These are phyloP conservation scores for Iberis pinnata DNA, from an alignment of 345 rosid genomes.

Conservation along the genomic window DNA sequence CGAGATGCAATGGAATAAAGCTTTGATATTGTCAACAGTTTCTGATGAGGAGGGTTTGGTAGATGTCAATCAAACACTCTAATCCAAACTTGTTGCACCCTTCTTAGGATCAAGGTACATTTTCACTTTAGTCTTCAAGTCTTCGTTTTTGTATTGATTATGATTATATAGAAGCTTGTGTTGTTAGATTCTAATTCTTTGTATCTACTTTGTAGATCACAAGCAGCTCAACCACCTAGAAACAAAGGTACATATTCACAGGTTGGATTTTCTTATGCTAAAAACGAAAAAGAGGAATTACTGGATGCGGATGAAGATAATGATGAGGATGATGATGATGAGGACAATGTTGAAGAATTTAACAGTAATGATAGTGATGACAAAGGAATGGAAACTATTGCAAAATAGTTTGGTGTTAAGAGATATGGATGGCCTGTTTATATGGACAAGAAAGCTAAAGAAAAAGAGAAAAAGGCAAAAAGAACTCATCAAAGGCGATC, in stretches of 20 bases:
- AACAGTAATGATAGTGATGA: constrained; percentile 89
- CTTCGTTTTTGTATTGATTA: not conserved
- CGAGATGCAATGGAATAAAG: constrained; percentile 25
- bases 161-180: not conserved
- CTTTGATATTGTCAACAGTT: constrained; percentile 48
- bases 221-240: constrained; percentile 50
- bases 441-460: constrained; percentile 91
- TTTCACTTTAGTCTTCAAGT: not conserved
- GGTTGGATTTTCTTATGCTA: constrained; percentile 88
- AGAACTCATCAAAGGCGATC: constrained; percentile 94
- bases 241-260: constrained; percentile 85
- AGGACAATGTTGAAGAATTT: constrained; percentile 81
- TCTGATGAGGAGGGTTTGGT: constrained; percentile 79
- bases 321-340: constrained; percentile 70
- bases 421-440: constrained; percentile 97
- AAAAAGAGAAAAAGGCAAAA: constrained; percentile 88
- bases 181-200: not conserved
- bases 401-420: constrained; percentile 89
- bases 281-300: constrained; percentile 41
- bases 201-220: constrained; percentile 36
- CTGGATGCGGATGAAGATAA: constrained; percentile 57
- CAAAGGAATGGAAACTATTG: constrained; percentile 85
- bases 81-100: constrained; percentile 57
- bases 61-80: constrained; percentile 75
- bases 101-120: constrained; percentile 52